These are phyloP conservation scores for Bipolaris cookei DNA, from an alignment of 2,329 filamentous ascomycete species.

Conservation along the genomic window DNA sequence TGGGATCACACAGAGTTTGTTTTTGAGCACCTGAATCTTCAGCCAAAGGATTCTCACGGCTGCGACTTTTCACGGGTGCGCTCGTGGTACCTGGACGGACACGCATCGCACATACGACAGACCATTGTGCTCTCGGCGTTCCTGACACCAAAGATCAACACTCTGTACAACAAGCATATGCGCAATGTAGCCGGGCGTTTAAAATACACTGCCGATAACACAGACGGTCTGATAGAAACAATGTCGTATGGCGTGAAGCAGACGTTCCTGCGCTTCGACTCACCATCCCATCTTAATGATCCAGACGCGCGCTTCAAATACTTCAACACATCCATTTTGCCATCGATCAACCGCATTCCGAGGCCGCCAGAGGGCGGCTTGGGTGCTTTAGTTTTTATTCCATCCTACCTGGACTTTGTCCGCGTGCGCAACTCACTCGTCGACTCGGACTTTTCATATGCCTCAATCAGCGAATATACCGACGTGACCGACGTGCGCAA, in stretches of 20 bases:
- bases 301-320: slow-evolving; percentile 90
- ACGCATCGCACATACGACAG: slow-evolving; percentile 81
- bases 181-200: slow-evolving; percentile 81
- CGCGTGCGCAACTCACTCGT: slow-evolving; percentile 91
- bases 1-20: slow-evolving; percentile 96
- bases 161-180: slow-evolving; percentile 76
- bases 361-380: slow-evolving; percentile 60
- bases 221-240: slow-evolving; percentile 71
- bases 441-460: slow-evolving; percentile 74
- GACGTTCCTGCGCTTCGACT: slow-evolving; percentile 87
- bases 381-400: slow-evolving; percentile 87
- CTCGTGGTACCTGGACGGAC: slow-evolving; percentile 89
- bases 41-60: slow-evolving; percentile 86
- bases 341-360: slow-evolving; percentile 72
- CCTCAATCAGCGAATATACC: slow-evolving; percentile 87
- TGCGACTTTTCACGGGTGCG: slow-evolving; percentile 93
- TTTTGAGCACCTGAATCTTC: slow-evolving; percentile 87
- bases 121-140: slow-evolving; percentile 83
- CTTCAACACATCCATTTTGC: slow-evolving; percentile 82
- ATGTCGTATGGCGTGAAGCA: slow-evolving; percentile 76
- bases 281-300: slow-evolving; percentile 71
- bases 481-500: slow-evolving; percentile 78
- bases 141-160: slow-evolving; percentile 85
- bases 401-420: slow-evolving; percentile 94
- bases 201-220: slow-evolving; percentile 71